These are phyloP conservation scores for Pugionium dolabratum DNA, from an alignment of 345 rosid species.

Conservation along the genomic window DNA sequence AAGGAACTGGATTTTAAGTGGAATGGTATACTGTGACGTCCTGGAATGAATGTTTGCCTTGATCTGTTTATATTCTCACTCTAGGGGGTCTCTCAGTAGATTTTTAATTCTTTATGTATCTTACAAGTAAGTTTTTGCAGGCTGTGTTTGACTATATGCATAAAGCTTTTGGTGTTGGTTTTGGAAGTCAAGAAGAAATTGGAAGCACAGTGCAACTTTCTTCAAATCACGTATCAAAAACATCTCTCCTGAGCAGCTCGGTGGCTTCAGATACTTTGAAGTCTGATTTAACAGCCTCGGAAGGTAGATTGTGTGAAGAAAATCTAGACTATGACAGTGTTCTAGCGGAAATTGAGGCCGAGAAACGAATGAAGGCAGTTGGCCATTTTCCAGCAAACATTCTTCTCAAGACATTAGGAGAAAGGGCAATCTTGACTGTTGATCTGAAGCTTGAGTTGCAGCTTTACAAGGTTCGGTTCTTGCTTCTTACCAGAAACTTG, in stretches of 20 bases:
- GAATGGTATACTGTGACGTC: not conserved
- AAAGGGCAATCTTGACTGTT: slow-evolving; percentile 56
- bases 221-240: slow-evolving; percentile 57
- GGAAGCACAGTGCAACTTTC: slow-evolving; percentile 60
- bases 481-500: slow-evolving; percentile 84
- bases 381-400: slow-evolving; percentile 60
- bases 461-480: slow-evolving; percentile 86
- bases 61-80: not conserved
- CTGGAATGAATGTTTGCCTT: not conserved
- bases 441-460: slow-evolving; percentile 94
- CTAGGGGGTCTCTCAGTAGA: slow-evolving; percentile 11
- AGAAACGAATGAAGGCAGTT: slow-evolving; percentile 54
- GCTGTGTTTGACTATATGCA: slow-evolving; percentile 76
- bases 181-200: slow-evolving; percentile 63
- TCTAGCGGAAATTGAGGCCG: slow-evolving; percentile 68
- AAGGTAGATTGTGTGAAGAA: slow-evolving; percentile 82
- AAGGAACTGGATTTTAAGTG: not conserved
- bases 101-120: slow-evolving; percentile 19
- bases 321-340: slow-evolving; percentile 74
- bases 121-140: slow-evolving; percentile 47
- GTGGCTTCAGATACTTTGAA: slow-evolving; percentile 58
- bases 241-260: slow-evolving; percentile 61
- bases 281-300: slow-evolving; percentile 60
- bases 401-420: slow-evolving; percentile 56
- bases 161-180: slow-evolving; percentile 65